Evolutionary conservation across 768 basidiomycete species (phyloP), one percentile per base, ranked within the genome.

Genomic region (Naganishia antarctica): DNA sequence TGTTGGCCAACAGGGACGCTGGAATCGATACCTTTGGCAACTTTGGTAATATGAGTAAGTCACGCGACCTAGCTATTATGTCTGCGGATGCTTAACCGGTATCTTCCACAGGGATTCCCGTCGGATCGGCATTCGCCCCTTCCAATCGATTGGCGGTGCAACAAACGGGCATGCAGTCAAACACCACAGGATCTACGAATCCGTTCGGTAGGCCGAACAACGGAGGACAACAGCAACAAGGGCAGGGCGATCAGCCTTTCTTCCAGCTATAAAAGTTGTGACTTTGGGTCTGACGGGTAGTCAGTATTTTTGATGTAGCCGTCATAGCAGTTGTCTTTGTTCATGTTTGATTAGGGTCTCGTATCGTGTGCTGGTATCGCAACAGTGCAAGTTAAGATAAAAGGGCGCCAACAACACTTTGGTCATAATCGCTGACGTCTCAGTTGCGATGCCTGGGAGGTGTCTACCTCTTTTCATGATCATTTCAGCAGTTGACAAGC

Each of bases 21-120:
- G 94, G 96, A 1, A 81, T 88, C 74, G 96, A 99, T 78, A 94
- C 94, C 60, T 98, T 97, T 73, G 94, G 94, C 57, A 99, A 98
- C 75, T 70, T 85, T 32, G 94, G 94, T 21, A 66, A 81, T 58
- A 74, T 94, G 67, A 84, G 92, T 66, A 81, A 79, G 67, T 70
- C 49, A 23, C 13, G 26, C 12, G 5, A 4, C 8, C 8, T 9
- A 15, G 21, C 23, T 34, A 6, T 28, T 6, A 41, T 29, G 37
- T 29, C 26, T 47, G 32, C 21, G 48, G 9, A 78, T 80, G 7
- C 40, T 84, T 34, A 68, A 80, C 23, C 66, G 72, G 12, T 83
- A 84, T 15, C 68, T 8, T 80, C 79, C 74, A 81, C 83, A 60
- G 83, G 84, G 26, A 75, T 77, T 31, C 76, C 76, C 21, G 66